phyloP scores from a whole-genome alignment of 2,329 filamentous ascomycete species.

The Apiospora pterosperma region DNA sequence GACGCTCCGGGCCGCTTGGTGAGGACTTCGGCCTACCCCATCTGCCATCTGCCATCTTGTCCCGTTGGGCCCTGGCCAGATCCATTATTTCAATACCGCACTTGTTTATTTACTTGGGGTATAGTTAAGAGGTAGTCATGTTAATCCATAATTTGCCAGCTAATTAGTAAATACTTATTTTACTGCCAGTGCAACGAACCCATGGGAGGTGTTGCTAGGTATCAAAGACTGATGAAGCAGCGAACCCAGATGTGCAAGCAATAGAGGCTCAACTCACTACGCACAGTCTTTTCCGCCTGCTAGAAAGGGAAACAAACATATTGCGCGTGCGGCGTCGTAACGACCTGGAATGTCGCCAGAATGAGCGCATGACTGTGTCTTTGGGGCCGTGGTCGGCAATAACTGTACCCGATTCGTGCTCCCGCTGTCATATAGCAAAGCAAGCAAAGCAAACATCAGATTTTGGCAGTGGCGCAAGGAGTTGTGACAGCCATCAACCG shows the following conservation, averaged over 20 bases:
- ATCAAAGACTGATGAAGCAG: no score
- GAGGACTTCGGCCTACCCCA: not conserved
- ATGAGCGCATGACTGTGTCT: no score
- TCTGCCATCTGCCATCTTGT: not conserved
- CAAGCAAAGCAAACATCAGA: not conserved
- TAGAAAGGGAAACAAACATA: not conserved
- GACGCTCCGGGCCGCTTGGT: not conserved
- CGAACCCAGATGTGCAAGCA: no score
- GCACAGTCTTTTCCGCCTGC: no score
- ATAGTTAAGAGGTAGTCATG: no score
- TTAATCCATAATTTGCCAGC: no score
- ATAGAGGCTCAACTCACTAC: no score
- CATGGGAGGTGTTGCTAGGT: no score
- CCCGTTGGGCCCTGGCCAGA: not conserved
- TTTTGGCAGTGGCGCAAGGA: not conserved
- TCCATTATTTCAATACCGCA: not conserved
- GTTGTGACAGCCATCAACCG: not conserved
- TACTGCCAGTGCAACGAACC: no score
- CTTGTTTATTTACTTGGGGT: not conserved
- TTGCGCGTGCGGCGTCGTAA: not conserved
- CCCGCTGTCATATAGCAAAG: not conserved
- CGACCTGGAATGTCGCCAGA: not conserved
- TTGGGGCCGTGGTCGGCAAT: no score
- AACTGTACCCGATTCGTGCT: not conserved
- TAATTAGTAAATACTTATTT: no score